Base-by-base conservation (phyloP, 176 grass and related monocot species). In the sorghum (Sorghum bicolor) region DNA sequence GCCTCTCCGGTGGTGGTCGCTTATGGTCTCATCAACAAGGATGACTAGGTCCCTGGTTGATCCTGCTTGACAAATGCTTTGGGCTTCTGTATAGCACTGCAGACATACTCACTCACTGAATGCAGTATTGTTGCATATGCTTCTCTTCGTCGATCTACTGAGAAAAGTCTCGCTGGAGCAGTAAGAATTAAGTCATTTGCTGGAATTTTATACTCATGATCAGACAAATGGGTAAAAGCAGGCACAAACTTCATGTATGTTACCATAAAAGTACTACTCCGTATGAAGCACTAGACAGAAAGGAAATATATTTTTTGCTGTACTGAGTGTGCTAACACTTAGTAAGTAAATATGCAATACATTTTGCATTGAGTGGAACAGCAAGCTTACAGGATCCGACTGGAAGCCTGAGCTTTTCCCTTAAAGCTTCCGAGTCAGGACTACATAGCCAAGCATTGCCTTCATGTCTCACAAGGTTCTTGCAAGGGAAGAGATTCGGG, bases 71-170 rank as follows among this genome's bases (percentile, higher is more conserved):
- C 94, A 84, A 67, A 97, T 97, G 83, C 94, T 97, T 84, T 94
- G 94, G 66, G 94, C 94, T 36, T 88, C 94, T 28, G 90, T 8
- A 97, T 97, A 26, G 94, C 94, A 67, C 94, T 92, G 25, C 94
- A 97, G 28, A 97, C 94, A 45, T 97, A 97, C 24, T 83, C 81
- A 32, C 89, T 87, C 24, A 92, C 94, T 13, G 94, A 97, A 73
- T 97, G 94, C 41, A 97, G 84, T 79, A 97, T 97, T 1, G 94
- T 97, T 1, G 92, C 94, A 63, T 94, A 97, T 38, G 94, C 94
- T 72, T 94, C 94, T 20, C 94, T 85, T 73, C 78, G 79, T 61
- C 87, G 77, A 31, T 89, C 86, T 1, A 90, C 90, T 5, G 94
- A 92, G 64, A 89, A 92, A 62, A 90, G 80, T 73, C 92, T 89